Conservation (phyloP, 1,284 basidiomycete species). For the Cutaneotrichosporon sp. region DNA sequence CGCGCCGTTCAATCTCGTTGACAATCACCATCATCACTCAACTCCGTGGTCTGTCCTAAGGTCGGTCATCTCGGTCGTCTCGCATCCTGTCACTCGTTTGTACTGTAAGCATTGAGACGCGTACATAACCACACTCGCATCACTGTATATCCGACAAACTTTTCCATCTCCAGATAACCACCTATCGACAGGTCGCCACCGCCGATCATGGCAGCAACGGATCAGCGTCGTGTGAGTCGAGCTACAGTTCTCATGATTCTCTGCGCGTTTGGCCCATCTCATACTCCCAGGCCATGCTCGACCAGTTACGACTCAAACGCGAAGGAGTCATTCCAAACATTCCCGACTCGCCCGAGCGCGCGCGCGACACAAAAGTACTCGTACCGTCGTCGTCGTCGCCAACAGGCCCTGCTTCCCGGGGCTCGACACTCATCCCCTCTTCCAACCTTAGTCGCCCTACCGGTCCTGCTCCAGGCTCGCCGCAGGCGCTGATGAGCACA, state of each 20-base stretch:
- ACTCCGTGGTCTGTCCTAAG: too few relatives aligned
- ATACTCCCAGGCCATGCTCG: background rate
- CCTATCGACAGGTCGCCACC: too few relatives aligned
- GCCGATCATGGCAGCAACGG: background rate
- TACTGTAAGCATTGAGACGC: too few relatives aligned
- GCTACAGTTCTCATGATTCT: too few relatives aligned
- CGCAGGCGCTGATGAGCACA: background rate
- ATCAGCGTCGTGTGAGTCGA: background rate
- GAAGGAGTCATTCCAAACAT: background rate
- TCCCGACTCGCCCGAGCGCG: background rate
- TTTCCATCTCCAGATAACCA: too few relatives aligned
- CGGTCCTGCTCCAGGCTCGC: background rate
- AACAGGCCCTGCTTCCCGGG: background rate
- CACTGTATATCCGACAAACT: too few relatives aligned
- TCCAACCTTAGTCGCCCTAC: slow-evolving; percentile 5
- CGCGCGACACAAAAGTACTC: background rate
- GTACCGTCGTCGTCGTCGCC: slow-evolving; percentile 11
- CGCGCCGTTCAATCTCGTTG: too few relatives aligned
- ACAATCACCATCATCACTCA: too few relatives aligned
- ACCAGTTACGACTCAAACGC: background rate
- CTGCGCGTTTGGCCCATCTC: background rate
- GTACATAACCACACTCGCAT: too few relatives aligned
- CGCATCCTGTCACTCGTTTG: too few relatives aligned
- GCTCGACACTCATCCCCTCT: slow-evolving; percentile 6
- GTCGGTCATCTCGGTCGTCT: too few relatives aligned